phyloP scores from a whole-genome alignment of 352 stramenopile species.

The Phytophthora pisi region DNA sequence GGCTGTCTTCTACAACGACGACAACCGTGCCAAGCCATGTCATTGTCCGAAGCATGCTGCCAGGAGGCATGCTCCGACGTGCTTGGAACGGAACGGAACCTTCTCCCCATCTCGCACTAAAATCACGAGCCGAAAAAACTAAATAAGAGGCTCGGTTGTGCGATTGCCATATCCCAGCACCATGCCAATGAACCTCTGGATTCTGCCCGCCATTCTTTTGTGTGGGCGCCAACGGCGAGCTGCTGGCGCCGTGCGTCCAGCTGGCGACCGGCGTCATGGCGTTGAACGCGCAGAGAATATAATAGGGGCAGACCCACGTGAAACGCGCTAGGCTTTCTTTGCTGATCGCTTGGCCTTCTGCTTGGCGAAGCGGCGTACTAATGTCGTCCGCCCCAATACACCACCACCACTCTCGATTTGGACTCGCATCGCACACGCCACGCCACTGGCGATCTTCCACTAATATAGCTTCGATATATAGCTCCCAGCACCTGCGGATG shows the following conservation, averaged over 20 bases:
- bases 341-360: conserved; percentile 21
- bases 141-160: conserved; percentile 3
- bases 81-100: conserved; percentile 8
- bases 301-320: neutral
- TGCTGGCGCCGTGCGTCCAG: conserved; percentile 13
- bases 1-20: conserved; percentile 6
- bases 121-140: conserved; percentile 20
- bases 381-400: neutral
- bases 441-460: neutral
- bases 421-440: neutral
- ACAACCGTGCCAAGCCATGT: too few relatives aligned
- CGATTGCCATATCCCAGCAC: conserved; percentile 16
- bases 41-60: neutral
- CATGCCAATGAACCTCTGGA: conserved; percentile 12
- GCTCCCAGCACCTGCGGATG: neutral
- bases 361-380: conserved; percentile 24
- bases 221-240: conserved; percentile 13
- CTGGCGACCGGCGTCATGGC: conserved; percentile 14
- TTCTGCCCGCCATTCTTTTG: conserved; percentile 12
- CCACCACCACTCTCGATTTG: conserved; percentile 5
- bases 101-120: conserved; percentile 20
- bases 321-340: conserved; percentile 4
- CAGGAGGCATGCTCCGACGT: conserved; percentile 1
- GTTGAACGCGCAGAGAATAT: conserved; percentile 2
- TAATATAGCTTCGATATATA: neutral